These are phyloP conservation scores for Schoenoplectus tabernaemontani DNA, from an alignment of 202 grass and related monocot genomes.

Conservation along the genomic window DNA sequence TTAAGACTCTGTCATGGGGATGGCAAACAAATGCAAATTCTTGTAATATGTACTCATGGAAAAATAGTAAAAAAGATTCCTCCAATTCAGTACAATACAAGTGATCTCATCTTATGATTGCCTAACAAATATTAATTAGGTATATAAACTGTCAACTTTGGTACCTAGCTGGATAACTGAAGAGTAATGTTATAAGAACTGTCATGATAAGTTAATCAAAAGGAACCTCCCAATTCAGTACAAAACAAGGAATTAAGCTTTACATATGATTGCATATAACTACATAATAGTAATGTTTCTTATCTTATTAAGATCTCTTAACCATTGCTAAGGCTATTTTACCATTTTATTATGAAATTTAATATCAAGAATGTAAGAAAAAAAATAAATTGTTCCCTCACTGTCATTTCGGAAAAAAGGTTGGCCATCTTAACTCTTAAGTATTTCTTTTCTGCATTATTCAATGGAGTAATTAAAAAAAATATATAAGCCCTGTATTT, in stretches of 20 bases:
- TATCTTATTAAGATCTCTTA: no score
- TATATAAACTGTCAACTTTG: conserved; percentile 4
- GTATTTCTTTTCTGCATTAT: background rate
- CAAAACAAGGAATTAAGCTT: background rate
- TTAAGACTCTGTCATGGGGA: background rate
- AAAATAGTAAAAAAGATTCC: background rate
- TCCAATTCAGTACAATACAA: background rate
- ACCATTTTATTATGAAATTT: no score
- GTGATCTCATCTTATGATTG: background rate
- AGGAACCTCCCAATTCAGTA: background rate
- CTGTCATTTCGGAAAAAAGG: background rate
- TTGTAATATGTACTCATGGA: background rate
- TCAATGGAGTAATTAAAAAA: background rate
- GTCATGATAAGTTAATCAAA: background rate
- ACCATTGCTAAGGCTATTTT: no score
- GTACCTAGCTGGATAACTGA: background rate
- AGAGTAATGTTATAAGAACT: background rate
- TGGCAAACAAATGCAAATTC: background rate
- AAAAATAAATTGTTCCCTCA: no score
- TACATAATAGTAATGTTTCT: no score
- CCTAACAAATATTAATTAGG: background rate
- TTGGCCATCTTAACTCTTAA: background rate
- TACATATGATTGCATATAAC: no score
- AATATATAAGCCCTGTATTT: background rate
- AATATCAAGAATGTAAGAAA: no score